phyloP scores from a whole-genome alignment of 257 asterid species.

The Salvia hispanica region DNA sequence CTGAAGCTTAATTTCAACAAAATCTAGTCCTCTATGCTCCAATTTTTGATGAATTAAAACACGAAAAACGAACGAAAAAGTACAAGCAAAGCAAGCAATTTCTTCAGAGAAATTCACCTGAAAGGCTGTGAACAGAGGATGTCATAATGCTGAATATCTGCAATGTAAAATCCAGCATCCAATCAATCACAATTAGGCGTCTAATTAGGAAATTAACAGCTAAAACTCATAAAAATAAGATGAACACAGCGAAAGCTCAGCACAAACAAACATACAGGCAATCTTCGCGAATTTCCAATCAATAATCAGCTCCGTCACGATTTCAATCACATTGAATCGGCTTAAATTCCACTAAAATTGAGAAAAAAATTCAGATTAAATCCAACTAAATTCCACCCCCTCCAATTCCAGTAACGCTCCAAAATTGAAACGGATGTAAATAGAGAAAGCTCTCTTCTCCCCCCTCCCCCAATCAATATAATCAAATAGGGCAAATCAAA shows the following conservation, averaged over 20 bases:
- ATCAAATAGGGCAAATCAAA: background rate
- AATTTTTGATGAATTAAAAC: background rate
- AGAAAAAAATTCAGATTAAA: constrained; percentile 6
- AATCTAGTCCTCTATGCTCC: background rate
- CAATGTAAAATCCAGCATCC: constrained; percentile 34
- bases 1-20: background rate
- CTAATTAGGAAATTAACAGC: background rate
- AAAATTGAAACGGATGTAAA: constrained; percentile 1
- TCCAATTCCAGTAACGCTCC: constrained; percentile 20
- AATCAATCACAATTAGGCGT: constrained; percentile 21
- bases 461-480: too few relatives aligned
- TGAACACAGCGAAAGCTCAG: constrained; percentile 14
- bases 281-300: constrained; percentile 23
- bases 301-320: constrained; percentile 34
- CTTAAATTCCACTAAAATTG: constrained; percentile 27
- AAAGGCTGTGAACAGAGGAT: constrained; percentile 65
- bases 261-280: constrained; percentile 23
- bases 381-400: constrained; percentile 28
- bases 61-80: background rate
- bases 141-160: constrained; percentile 63
- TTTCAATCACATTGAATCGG: constrained; percentile 38
- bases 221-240: background rate
- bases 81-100: background rate
- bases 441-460: background rate
- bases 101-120: constrained; percentile 52